phyloP scores from a whole-genome alignment of 139 green algal genomes.

The Picochlorum sp. region DNA sequence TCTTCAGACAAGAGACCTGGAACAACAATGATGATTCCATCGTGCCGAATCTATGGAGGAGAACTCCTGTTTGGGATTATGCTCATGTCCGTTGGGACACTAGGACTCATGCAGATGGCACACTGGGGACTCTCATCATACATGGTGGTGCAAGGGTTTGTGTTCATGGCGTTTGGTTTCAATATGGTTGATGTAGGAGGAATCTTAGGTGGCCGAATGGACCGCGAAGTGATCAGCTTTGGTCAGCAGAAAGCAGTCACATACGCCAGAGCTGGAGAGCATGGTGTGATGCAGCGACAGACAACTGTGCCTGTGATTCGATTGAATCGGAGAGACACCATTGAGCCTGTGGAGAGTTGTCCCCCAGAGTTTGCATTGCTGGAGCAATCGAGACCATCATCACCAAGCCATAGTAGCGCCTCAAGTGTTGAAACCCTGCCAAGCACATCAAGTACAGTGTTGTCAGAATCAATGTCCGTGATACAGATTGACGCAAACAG shows the following conservation, averaged over 20 bases:
- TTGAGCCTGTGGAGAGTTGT: neutral
- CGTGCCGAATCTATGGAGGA: conserved; percentile 46
- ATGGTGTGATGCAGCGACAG: neutral
- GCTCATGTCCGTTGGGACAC: conserved; percentile 44
- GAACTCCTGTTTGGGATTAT: conserved; percentile 63
- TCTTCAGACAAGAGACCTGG: conserved; percentile 40
- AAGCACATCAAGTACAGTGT: neutral
- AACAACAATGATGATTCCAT: conserved; percentile 24
- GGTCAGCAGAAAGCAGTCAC: conserved; percentile 4
- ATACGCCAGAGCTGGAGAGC: neutral
- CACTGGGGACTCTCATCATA: conserved; percentile 58
- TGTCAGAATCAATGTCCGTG: neutral
- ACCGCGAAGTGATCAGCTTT: conserved; percentile 14
- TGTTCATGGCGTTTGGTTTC: conserved; percentile 71
- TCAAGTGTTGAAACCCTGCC: neutral
- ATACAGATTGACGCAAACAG: neutral
- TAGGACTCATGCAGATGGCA: conserved; percentile 46
- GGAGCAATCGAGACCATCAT: neutral
- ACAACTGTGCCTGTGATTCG: conserved; percentile 7
- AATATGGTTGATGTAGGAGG: conserved; percentile 58
- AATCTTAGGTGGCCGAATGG: conserved; percentile 47
- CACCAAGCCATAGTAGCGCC: neutral
- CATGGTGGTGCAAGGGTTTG: conserved; percentile 58
- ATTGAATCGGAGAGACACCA: neutral
- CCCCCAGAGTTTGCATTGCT: too few species aligned